Conservation (phyloP, 2,329 filamentous ascomycete genomes). For the Fusarium floridanum region DNA sequence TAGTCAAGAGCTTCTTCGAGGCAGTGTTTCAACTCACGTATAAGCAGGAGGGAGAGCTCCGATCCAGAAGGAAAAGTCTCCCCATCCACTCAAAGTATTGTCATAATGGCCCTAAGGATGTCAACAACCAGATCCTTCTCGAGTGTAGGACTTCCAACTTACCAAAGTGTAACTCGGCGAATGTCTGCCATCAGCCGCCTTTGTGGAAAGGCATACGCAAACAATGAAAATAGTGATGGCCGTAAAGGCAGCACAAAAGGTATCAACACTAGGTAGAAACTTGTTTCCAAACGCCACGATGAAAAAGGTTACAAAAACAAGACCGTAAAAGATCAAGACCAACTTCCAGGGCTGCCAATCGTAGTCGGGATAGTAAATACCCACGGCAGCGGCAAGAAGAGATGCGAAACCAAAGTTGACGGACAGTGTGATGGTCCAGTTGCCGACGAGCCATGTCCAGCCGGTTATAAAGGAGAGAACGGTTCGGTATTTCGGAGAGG, state of each 20-base stretch:
- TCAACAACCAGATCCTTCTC: background rate
- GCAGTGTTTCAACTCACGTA: constrained; percentile 29
- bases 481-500: constrained; percentile 70
- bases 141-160: background rate
- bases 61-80: constrained; percentile 70
- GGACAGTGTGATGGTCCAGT: constrained; percentile 77
- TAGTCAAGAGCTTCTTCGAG: background rate
- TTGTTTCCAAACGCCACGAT: constrained; percentile 73
- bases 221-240: constrained; percentile 79
- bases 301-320: constrained; percentile 71
- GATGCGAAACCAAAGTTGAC: constrained; percentile 78
- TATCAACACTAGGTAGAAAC: constrained; percentile 75
- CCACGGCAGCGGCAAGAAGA: constrained; percentile 75
- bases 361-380: constrained; percentile 72
- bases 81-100: constrained; percentile 76
- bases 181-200: constrained; percentile 70
- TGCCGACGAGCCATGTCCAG: constrained; percentile 80
- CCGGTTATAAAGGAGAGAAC: constrained; percentile 78
- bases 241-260: constrained; percentile 77
- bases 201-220: constrained; percentile 64
- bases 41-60: constrained; percentile 62
- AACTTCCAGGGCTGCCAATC: constrained; percentile 75
- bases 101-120: constrained; percentile 72
- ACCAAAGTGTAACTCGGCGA: constrained; percentile 56
- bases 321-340: constrained; percentile 78